Percentiles rank a stretch among this genome's conserved stretches.
Conservation (phyloP, 1,284 basidiomycete genomes). For the Taiwanofungus camphoratus region DNA sequence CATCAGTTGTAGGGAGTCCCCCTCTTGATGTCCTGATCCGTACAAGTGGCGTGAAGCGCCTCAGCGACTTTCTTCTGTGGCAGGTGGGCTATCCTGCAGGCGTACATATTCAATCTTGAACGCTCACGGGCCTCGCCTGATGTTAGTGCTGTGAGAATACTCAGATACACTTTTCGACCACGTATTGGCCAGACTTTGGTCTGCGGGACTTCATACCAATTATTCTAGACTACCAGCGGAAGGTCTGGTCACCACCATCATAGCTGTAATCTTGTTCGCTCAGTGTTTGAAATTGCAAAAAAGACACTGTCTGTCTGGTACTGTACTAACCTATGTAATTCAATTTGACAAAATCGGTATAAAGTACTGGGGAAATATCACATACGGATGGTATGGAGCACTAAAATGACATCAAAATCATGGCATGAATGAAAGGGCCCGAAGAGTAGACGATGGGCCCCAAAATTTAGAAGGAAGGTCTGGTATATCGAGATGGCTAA, state of each 20-base stretch:
- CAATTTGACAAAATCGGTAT: no score
- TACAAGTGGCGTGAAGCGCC: slow-evolving; percentile 85
- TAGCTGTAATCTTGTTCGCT: background rate
- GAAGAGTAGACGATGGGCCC: no score
- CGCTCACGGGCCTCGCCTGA: background rate
- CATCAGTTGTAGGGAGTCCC: slow-evolving; percentile 60
- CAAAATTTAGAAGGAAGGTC: no score
- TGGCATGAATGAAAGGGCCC: no score
- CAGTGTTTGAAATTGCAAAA: no score
- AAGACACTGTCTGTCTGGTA: no score
- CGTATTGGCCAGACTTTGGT: slow-evolving; percentile 95
- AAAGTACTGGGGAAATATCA: no score
- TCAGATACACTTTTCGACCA: slow-evolving; percentile 87
- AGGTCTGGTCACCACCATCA: slow-evolving; percentile 41
- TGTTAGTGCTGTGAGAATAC: slow-evolving; percentile 71
- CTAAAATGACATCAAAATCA: no score
- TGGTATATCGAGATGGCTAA: no score
- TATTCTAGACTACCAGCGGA: slow-evolving; percentile 80
- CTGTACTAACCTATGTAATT: no score
- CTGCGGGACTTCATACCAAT: slow-evolving; percentile 83
- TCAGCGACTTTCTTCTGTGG: slow-evolving; percentile 95
- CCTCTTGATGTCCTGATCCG: slow-evolving; percentile 89
- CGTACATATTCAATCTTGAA: background rate
- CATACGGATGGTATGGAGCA: no score
- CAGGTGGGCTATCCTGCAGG: slow-evolving; percentile 52